A percentile compares a stretch with the other conserved stretches of the same genome.
Evolutionary conservation across 495 filamentous ascomycete species (phyloP).

Genomic region (Neurospora sublineolata): DNA sequence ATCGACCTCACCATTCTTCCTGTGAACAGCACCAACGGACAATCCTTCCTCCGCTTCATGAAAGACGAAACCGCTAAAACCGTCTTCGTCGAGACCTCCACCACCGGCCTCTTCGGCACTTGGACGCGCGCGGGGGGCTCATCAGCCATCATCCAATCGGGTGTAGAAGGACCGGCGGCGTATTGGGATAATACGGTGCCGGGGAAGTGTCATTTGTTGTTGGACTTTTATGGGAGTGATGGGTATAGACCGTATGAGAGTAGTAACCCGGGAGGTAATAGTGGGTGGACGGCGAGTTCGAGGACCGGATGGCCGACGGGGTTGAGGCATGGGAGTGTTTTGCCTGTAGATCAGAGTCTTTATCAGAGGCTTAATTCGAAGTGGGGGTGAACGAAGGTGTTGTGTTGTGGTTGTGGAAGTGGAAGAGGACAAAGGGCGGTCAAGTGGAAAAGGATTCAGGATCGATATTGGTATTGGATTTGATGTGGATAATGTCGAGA

Average conservation of each 20-base stretch:
- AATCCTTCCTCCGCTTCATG: conserved; percentile 37
- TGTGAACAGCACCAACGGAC: not conserved
- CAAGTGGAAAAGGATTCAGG: too few relatives aligned
- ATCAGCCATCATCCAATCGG: conserved; percentile 28
- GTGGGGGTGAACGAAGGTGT: conserved; percentile 22
- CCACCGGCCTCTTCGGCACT: conserved; percentile 37
- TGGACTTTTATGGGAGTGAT: conserved; percentile 41
- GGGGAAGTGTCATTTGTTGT: conserved; percentile 32
- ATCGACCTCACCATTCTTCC: conserved; percentile 29
- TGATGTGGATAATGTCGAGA: too few relatives aligned
- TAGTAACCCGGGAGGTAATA: conserved; percentile 26
- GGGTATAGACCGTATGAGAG: conserved; percentile 40
- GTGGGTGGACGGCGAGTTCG: conserved; percentile 32
- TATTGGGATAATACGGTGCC: conserved; percentile 34
- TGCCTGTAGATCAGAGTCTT: conserved; percentile 30
- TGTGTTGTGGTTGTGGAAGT: too few relatives aligned
- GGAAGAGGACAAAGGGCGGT: not conserved
- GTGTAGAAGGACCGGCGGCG: conserved; percentile 38
- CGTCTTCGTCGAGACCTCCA: conserved; percentile 37
- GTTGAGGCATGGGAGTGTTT: conserved; percentile 39
- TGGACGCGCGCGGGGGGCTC: conserved; percentile 38
- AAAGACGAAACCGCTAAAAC: conserved; percentile 42
- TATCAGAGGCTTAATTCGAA: conserved; percentile 28
- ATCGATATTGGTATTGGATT: too few relatives aligned
- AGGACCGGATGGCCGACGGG: conserved; percentile 30